Percentiles rank a stretch among this genome's conserved stretches.
Conservation (phyloP, 371 early-diverging fungal genomes). For the Circinella minor region DNA sequence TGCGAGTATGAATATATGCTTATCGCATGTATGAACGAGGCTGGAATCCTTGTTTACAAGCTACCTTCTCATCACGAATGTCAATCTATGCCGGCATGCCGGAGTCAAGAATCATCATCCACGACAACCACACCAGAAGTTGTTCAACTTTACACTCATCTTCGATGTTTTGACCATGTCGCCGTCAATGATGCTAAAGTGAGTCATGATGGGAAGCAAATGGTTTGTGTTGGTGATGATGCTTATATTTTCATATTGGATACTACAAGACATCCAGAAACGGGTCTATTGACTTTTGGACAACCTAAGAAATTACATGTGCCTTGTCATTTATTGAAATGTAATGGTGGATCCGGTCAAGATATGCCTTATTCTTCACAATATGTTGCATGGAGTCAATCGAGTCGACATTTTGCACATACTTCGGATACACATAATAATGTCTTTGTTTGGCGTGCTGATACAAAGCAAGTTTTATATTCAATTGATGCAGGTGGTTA, state of each 20-base stretch:
- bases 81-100: slow-evolving; percentile 2
- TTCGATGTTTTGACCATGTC: slow-evolving; percentile 47
- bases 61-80: slow-evolving; percentile 45
- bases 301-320: slow-evolving; percentile 12
- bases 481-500: slow-evolving; percentile 58
- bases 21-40: slow-evolving; percentile 54
- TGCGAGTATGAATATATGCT: slow-evolving; percentile 28
- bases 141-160: slow-evolving; percentile 33
- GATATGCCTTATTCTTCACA: slow-evolving; percentile 45
- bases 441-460: slow-evolving; percentile 58
- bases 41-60: slow-evolving; percentile 50
- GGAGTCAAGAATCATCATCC: background rate
- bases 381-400: slow-evolving; percentile 61
- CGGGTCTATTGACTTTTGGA: slow-evolving; percentile 18
- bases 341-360: background rate
- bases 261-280: slow-evolving; percentile 28
- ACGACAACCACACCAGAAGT: background rate
- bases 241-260: slow-evolving; percentile 38
- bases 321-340: slow-evolving; percentile 16
- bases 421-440: slow-evolving; percentile 55
- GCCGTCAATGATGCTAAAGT: slow-evolving; percentile 61
- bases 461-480: slow-evolving; percentile 39
- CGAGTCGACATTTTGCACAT: slow-evolving; percentile 60
- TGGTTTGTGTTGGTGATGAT: slow-evolving; percentile 62
- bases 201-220: slow-evolving; percentile 53